Percentiles rank a stretch among this genome's conserved stretches.
phyloP scores from a whole-genome alignment of 768 basidiomycete species.

The Termitomyces sp. region DNA sequence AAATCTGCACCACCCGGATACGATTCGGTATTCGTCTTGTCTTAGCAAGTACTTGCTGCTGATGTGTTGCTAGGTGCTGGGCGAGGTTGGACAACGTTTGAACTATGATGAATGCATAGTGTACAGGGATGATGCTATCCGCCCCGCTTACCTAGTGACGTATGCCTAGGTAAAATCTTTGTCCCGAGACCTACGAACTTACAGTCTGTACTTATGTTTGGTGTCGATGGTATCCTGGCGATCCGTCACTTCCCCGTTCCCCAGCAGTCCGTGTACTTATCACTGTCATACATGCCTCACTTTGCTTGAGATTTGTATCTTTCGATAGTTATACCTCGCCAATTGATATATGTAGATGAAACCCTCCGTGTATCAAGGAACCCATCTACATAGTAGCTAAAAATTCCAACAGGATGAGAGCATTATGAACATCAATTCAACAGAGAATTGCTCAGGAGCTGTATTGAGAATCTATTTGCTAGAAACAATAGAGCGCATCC shows the following conservation, averaged over 20 bases:
- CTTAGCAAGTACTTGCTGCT: conserved; percentile 22
- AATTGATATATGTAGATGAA: background rate
- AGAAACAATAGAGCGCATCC: too few species aligned
- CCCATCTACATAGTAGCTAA: too few species aligned
- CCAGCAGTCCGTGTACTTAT: background rate
- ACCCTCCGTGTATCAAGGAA: too few species aligned
- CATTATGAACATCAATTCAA: too few species aligned
- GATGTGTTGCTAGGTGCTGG: conserved; percentile 46
- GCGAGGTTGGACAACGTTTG: conserved; percentile 59
- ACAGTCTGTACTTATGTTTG: background rate
- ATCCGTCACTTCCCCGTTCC: background rate
- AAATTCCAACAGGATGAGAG: background rate
- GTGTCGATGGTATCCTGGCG: background rate
- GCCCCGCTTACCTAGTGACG: conserved; percentile 68
- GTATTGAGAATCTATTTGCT: background rate
- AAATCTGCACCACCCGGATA: conserved; percentile 57
- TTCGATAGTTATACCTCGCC: background rate
- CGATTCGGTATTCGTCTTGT: background rate
- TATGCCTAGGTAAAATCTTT: conserved; percentile 31
- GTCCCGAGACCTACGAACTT: background rate
- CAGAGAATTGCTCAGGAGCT: background rate
- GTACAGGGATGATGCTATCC: conserved; percentile 66
- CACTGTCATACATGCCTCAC: too few species aligned
- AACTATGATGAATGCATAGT: conserved; percentile 73
- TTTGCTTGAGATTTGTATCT: too few species aligned